Evolutionary conservation across 768 basidiomycete genomes (phyloP).

Genomic region (Rhizopogon vulgaris): DNA sequence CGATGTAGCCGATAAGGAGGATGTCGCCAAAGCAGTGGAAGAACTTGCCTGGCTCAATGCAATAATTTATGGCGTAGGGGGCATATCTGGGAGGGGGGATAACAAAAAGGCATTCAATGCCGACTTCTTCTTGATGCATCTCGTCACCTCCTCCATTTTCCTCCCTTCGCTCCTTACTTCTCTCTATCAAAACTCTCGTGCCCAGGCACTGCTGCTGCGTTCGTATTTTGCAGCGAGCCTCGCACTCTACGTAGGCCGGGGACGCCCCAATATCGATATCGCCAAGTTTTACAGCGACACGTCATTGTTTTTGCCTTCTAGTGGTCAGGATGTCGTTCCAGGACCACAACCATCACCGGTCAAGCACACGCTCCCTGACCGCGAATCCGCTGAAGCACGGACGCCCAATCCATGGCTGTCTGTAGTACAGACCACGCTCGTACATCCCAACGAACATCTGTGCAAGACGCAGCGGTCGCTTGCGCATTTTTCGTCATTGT

Average conservation of each 20-base stretch:
- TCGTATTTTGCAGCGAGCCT: constrained; percentile 23
- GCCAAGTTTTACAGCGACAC: constrained; percentile 24
- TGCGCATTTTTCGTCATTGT: constrained; percentile 17
- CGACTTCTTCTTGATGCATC: constrained; percentile 67
- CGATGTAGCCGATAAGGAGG: constrained; percentile 27
- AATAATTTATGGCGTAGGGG: constrained; percentile 57
- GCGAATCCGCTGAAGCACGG: constrained; percentile 9
- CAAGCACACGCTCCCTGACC: constrained; percentile 3
- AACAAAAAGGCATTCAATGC: constrained; percentile 46
- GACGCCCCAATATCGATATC: constrained; percentile 27
- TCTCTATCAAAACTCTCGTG: constrained; percentile 20
- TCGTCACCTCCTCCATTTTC: constrained; percentile 64
- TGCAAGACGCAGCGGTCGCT: constrained; percentile 20
- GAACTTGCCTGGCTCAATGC: constrained; percentile 54
- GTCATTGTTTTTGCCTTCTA: constrained; percentile 7
- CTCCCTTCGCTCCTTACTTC: constrained; percentile 41
- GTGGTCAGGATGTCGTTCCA: constrained; percentile 7
- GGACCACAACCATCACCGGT: constrained; percentile 5
- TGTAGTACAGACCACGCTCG: constrained; percentile 27
- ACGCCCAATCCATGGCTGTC: constrained; percentile 30
- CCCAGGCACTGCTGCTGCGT: constrained; percentile 22
- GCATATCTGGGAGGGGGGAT: constrained; percentile 26
- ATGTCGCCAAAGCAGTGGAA: constrained; percentile 48
- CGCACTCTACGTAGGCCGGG: constrained; percentile 26
- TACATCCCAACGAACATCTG: constrained; percentile 25